Evolutionary conservation across 805 yeast genomes (phyloP), one percentile per base, ranked within the genome.

Genomic region (Wilhelminamyces savonicus): DNA sequence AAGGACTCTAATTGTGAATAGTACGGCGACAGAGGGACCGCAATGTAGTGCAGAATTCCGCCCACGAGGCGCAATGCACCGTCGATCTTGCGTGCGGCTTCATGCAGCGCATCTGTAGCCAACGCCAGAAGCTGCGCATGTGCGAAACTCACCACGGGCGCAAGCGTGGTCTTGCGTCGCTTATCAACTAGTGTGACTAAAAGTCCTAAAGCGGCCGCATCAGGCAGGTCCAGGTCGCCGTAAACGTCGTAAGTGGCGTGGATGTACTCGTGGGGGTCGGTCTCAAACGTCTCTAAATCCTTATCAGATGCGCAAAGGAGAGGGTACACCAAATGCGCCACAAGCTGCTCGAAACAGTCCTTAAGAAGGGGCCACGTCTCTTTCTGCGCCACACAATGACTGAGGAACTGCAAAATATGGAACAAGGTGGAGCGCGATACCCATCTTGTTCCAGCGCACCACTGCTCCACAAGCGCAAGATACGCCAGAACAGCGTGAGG

Each of bases 181-280:
- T 82, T 82, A 24, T 74, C 72, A 2, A 81, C 82, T n/a, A 86
- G 54, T 2, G 87, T 78, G 17, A 73, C 72, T 37, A 92, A 59
- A 34, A 92, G 69, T 7, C 78, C 73, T 30, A 82, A 62, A 2
- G 95, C 90, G 2, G 95, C 94, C 26, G 74, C 63, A 50, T 86
- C 94, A 5, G 94, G 83, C 2, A 86, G 69, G 36, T 56, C 64
- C 23, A 61, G 46, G 23, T 68, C 76, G 30, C 82, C 92, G 42
- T 80, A 53, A 21, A 50, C 43, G 39, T 62, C 66, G 37, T 54
- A 68, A 31, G 72, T 72, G 30, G 78, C 65, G 52, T 85, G 83
- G 32, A 90, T 76, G 52, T 85, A 92, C 50, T 87, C 96, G 32
- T 76, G 81, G 3, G 96, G 96, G 44, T 88, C 96, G 37, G 71